Evolutionary conservation across 1,284 basidiomycete species (phyloP).

Genomic region (Ceratobasidium papillatum): DNA sequence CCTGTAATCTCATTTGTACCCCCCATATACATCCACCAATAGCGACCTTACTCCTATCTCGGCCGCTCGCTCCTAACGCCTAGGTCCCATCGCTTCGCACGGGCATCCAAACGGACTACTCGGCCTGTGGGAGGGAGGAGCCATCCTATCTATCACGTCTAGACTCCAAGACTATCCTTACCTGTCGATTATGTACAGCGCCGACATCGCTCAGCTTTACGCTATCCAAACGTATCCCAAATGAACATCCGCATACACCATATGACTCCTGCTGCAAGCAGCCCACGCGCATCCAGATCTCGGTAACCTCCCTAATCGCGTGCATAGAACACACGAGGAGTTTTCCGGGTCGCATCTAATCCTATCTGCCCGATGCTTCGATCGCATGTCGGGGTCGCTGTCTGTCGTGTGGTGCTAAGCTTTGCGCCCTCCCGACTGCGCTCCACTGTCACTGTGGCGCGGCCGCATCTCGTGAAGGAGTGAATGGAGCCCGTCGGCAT

Average conservation of each 20-base stretch:
- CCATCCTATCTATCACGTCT: not conserved
- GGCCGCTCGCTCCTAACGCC: conserved; percentile 14
- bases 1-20: conserved; percentile 34
- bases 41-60: conserved; percentile 29
- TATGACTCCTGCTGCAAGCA: conserved; percentile 27
- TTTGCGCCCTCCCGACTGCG: conserved; percentile 10
- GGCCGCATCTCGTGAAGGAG: conserved; percentile 6
- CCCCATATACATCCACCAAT: conserved; percentile 15
- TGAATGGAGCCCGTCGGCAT: not conserved
- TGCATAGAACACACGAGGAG: conserved; percentile 3
- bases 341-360: conserved; percentile 12
- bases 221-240: not conserved
- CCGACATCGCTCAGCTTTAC: conserved; percentile 9
- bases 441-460: conserved; percentile 31
- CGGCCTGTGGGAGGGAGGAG: not conserved
- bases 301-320: conserved; percentile 22
- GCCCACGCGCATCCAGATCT: conserved; percentile 19
- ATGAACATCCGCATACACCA: conserved; percentile 8
- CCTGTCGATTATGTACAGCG: conserved; percentile 36
- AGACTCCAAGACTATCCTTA: conserved; percentile 28
- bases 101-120: not conserved
- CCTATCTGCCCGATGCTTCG: conserved; percentile 31
- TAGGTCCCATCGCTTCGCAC: conserved; percentile 8
- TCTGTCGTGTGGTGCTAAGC: not conserved
- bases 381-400: conserved; percentile 13